A percentile compares a stretch with the other conserved stretches of the same genome.
phyloP scores from a whole-genome alignment of 1,139 yeast genomes.

The Yamadazyma triangularis region DNA sequence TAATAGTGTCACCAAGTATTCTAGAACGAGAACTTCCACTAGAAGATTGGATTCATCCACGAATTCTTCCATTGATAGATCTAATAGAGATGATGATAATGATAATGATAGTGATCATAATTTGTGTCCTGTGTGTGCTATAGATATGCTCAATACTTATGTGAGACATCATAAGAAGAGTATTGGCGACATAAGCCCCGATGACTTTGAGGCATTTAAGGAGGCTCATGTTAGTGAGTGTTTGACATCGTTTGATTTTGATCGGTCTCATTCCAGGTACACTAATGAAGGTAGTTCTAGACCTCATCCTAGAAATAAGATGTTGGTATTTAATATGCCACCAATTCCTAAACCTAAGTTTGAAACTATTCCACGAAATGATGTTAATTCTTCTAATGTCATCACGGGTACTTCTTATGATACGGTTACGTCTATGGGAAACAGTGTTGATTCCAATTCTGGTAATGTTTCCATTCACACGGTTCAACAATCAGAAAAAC shows the following conservation, averaged over 20 bases:
- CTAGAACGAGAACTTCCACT: conserved; percentile 15
- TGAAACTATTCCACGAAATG: conserved; percentile 22
- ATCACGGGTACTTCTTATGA: conserved; percentile 15
- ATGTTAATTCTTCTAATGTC: too few species aligned
- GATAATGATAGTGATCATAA: conserved; percentile 27
- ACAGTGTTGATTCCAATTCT: neutral
- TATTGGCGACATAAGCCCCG: conserved; percentile 16
- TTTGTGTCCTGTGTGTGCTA: conserved; percentile 44
- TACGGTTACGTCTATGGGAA: conserved; percentile 6
- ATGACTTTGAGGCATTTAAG: conserved; percentile 44
- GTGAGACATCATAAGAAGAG: conserved; percentile 28
- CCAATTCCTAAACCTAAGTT: conserved; percentile 48
- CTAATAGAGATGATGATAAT: too few species aligned
- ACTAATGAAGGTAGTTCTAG: conserved; percentile 14
- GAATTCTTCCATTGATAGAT: conserved; percentile 13
- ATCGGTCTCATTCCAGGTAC: conserved; percentile 52
- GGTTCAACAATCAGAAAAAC: conserved; percentile 16
- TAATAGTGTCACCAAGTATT: conserved; percentile 22
- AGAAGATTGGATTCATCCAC: conserved; percentile 26
- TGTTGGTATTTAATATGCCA: conserved; percentile 75
- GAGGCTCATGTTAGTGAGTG: conserved; percentile 72
- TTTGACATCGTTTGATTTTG: conserved; percentile 59
- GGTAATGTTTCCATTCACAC: too few species aligned
- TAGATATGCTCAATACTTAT: conserved; percentile 51
- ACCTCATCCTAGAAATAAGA: conserved; percentile 54